A percentile compares a stretch with the other conserved stretches of the same genome.
Conservation (phyloP, 2,329 filamentous ascomycete species). For the Lasiodiplodia sp. region DNA sequence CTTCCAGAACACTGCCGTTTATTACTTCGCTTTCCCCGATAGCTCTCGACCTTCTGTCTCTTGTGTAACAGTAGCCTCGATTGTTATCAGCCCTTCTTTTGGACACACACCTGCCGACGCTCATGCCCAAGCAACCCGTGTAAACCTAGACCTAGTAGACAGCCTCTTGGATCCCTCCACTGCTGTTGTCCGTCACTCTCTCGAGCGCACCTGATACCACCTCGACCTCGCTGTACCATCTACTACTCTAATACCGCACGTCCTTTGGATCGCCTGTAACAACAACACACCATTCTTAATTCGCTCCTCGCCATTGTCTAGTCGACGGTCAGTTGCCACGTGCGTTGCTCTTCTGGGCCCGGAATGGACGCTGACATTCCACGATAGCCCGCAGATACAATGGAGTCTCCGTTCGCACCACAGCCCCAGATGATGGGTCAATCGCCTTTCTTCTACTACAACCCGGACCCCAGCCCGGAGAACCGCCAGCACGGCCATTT, state of each 20-base stretch:
- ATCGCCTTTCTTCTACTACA: conserved; percentile 87
- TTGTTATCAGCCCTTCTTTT: conserved; percentile 50
- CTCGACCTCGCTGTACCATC: conserved; percentile 25
- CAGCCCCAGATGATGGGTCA: conserved; percentile 68
- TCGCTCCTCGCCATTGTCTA: conserved; percentile 19
- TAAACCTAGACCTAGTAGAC: conserved; percentile 45
- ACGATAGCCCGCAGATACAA: conserved; percentile 48
- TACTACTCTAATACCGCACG: conserved; percentile 27
- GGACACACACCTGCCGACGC: conserved; percentile 29
- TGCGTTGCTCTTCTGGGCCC: conserved; percentile 16
- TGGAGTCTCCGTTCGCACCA: conserved; percentile 70
- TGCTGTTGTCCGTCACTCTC: conserved; percentile 51
- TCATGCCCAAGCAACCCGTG: conserved; percentile 15
- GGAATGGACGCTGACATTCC: conserved; percentile 40
- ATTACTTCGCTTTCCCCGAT: conserved; percentile 44
- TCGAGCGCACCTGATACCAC: conserved; percentile 35
- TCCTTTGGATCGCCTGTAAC: conserved; percentile 21
- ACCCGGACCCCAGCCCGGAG: conserved; percentile 75
- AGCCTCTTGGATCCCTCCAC: conserved; percentile 44
- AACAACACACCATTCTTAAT: conserved; percentile 2
- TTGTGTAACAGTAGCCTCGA: conserved; percentile 40
- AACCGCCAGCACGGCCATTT: conserved; percentile 77
- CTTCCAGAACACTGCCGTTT: conserved; percentile 43
- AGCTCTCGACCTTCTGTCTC: conserved; percentile 40
- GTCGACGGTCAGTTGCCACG: conserved; percentile 18